Evolutionary conservation across 306 rosid genomes (phyloP).

Genomic region (Luffa acutangula): DNA sequence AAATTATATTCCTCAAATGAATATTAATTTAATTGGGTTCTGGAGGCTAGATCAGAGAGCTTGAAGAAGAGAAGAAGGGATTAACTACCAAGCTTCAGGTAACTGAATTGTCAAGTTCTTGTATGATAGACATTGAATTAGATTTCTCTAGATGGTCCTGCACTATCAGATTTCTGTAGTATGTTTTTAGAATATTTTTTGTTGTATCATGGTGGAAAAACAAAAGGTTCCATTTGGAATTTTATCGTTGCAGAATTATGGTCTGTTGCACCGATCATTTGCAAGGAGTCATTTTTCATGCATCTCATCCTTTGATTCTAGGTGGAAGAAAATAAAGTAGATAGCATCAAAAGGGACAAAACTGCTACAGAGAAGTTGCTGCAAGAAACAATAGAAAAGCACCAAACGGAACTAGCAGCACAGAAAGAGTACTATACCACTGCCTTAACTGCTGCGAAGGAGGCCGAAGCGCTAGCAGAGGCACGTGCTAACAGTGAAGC

Average conservation of each 20-base stretch:
- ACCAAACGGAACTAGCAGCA: conserved; percentile 71
- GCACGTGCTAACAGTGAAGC: conserved; percentile 86
- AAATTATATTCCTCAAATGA: conserved; percentile 1
- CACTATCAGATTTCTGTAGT: not conserved
- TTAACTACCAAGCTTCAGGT: conserved; percentile 88
- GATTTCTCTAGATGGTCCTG: not conserved
- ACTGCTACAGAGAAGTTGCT: conserved; percentile 81
- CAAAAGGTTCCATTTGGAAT: not conserved
- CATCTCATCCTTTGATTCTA: conserved; percentile 17
- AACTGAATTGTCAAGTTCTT: conserved; percentile 17
- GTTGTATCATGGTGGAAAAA: not conserved
- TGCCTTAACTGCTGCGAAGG: conserved; percentile 94
- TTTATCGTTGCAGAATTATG: not conserved
- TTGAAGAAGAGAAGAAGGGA: conserved; percentile 99
- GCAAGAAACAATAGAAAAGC: conserved; percentile 91
- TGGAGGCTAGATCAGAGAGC: conserved; percentile 95
- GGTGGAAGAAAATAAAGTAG: conserved; percentile 98
- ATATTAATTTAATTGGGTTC: conserved; percentile 14
- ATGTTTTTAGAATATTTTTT: not conserved
- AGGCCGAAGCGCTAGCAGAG: conserved; percentile 95
- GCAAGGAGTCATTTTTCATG: conserved; percentile 6
- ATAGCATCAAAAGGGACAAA: conserved; percentile 91
- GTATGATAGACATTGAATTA: not conserved
- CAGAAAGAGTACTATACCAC: conserved; percentile 81
- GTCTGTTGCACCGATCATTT: not conserved